Evolutionary conservation across 768 basidiomycete species (phyloP).

Genomic region (Podaxis carcinomalis): DNA sequence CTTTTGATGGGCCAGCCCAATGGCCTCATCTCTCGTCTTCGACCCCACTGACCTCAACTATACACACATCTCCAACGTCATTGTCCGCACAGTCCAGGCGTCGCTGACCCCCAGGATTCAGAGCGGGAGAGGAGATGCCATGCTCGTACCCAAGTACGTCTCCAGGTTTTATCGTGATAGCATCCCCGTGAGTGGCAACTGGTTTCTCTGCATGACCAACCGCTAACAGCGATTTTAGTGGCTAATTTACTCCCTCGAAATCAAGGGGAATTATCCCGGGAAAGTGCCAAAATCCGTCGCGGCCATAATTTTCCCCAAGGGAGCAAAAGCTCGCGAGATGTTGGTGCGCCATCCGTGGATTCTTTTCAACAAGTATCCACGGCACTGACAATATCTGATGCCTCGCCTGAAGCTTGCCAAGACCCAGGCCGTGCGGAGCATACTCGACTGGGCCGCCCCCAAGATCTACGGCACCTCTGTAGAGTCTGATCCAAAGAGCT

Average conservation of each 20-base stretch:
- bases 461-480: conserved; percentile 8
- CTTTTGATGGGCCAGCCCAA: neutral
- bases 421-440: neutral
- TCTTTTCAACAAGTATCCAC: neutral
- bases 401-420: neutral
- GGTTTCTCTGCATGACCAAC: neutral
- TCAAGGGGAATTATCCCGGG: conserved; percentile 8
- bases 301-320: conserved; percentile 10
- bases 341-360: neutral
- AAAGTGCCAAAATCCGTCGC: conserved; percentile 8
- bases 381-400: neutral
- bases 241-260: conserved; percentile 3
- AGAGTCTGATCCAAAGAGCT: conserved; percentile 4
- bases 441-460: conserved; percentile 12
- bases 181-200: conserved; percentile 4
- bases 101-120: conserved; percentile 7
- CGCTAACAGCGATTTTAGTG: neutral
- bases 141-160: conserved; percentile 5
- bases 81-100: conserved; percentile 8
- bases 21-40: conserved; percentile 1
- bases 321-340: conserved; percentile 1
- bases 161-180: neutral
- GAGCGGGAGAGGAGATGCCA: conserved; percentile 3
- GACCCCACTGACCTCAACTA: conserved; percentile 9
- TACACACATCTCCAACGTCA: conserved; percentile 9